Base-by-base conservation (phyloP, 2,329 filamentous ascomycete species). In the Chaetomiaceae sp. region DNA sequence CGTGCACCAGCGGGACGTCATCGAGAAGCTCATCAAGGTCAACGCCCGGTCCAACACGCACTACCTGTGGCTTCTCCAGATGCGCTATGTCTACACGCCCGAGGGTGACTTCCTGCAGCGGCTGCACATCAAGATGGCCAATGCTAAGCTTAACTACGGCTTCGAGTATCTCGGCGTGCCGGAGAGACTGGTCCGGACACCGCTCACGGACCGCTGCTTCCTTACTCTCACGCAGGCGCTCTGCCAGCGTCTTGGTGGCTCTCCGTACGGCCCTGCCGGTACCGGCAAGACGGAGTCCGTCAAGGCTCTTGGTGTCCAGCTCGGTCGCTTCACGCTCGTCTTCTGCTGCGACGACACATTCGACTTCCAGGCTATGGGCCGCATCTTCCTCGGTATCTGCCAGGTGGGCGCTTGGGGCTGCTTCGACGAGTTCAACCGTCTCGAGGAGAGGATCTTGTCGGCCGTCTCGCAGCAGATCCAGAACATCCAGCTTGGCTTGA, bases 281-380 rank as follows among this genome's bases (percentile, higher is more conserved):
- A 99, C 93, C 39, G 93, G 93, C 68, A 99, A 99, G 72, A 99
- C 93, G 0, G 93, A 99, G 67, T 99, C 93, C 2, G 93, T 99
- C 67, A 99, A 99, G 71, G 93, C 93, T 17, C 79, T 99, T 21
- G 95, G 93, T 75, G 81, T 99, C 4, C 91, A 99, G 68, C 83
- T 99, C 48, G 95, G 93, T 66, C 85, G 95, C 54, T 99, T 99
- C 68, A 99, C 95, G 2, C 81, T 99, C 21, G 95, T 99, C 23
- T 99, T 99, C 75, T 99, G 95, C 69, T 99, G 93, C 73, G 93
- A 99, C 66, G 93, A 99, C 70, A 99, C 93, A 0, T 99, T 99
- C 63, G 93, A 99, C 69, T 99, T 97, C 77, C 93, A 99, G 65
- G 93, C 93, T 44, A 99, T 99, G 93, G 95, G 95, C 13, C 89